Evolutionary conservation across 176 grass and related monocot species (phyloP), one percentile per base, ranked within the genome.

Genomic region (Zoysia pacifica): DNA sequence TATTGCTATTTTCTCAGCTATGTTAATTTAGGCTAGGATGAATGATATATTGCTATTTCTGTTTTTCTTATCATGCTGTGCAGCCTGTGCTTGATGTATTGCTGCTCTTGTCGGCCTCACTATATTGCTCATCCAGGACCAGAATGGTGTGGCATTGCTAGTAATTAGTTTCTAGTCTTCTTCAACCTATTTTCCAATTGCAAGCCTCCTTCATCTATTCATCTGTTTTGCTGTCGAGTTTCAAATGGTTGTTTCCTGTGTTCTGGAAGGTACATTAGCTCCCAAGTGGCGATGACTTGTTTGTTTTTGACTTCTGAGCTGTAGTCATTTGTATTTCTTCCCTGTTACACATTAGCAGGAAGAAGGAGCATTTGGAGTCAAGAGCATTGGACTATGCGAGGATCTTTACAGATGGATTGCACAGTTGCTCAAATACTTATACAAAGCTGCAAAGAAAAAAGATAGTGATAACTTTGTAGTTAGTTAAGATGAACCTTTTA

Each of bases 331-430:
- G 49, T 67, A 77, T 53, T 82, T 47, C 73, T 78, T 86, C 11
- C 28, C 42, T 65, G 8, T 28, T 35, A 66, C 61, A 74, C 50
- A 47, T 20, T 39, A 76, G 82, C 56, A 48, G 65, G 36, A 71
- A 28, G 28, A 28, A 48, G 55, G 13, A 64, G 64, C 76, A 76
- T 89, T 51, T 41, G 20, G 38, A 70, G 12, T 77, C 36, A 9
- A 68, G 44, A 61, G 16, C 47, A 83, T 62, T 68, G 62, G 6
- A 73, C 16, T 50, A 80, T 12, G 47, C 11, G 18, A 52, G 9
- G 38, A 38, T 85, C 87, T 89, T 89, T 89, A 81, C 73, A 85
- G 87, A 82, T 82, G 78, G 28, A 45, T 81, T 69, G 70, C 63
- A 75, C 37, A 62, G 58, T 81, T 77, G 66, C 62, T 71, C 61